A percentile compares a stretch with the other conserved stretches of the same genome.
Evolutionary conservation across 1,139 yeast genomes (phyloP).

Genomic region (Debaryomyces sp.): DNA sequence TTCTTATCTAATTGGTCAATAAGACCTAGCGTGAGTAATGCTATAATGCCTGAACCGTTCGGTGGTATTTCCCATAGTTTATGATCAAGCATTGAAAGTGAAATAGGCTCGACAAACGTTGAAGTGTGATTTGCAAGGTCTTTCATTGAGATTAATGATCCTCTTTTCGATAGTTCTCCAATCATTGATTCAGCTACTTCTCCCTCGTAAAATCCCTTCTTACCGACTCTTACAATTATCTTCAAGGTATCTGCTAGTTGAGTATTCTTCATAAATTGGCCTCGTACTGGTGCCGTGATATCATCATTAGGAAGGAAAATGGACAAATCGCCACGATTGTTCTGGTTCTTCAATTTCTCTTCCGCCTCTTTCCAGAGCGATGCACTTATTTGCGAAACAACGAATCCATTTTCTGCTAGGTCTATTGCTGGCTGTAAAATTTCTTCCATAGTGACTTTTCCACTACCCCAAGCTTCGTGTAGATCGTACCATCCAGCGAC

Average conservation of each 20-base stretch:
- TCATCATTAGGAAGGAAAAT: slow-evolving; percentile 40
- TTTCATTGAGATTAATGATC: slow-evolving; percentile 56
- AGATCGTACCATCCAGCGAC: slow-evolving; percentile 79
- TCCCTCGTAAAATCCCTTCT: slow-evolving; percentile 69
- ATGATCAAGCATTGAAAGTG: slow-evolving; percentile 45
- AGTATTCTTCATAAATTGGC: slow-evolving; percentile 59
- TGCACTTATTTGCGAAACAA: slow-evolving; percentile 62
- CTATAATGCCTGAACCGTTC: slow-evolving; percentile 79
- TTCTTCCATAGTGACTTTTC: slow-evolving; percentile 59
- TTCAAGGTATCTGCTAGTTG: slow-evolving; percentile 57
- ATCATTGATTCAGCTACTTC: slow-evolving; percentile 67
- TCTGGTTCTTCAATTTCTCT: slow-evolving; percentile 41
- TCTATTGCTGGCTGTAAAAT: slow-evolving; percentile 71
- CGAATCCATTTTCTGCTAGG: slow-evolving; percentile 68
- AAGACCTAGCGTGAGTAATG: slow-evolving; percentile 67
- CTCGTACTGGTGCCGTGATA: slow-evolving; percentile 51
- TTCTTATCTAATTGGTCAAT: slow-evolving; percentile 55
- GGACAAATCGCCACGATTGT: slow-evolving; percentile 25
- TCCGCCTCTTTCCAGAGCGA: slow-evolving; percentile 50
- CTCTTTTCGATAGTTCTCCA: slow-evolving; percentile 49
- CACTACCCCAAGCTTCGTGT: slow-evolving; percentile 70
- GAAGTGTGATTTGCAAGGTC: slow-evolving; percentile 64
- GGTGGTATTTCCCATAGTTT: slow-evolving; percentile 79
- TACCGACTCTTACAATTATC: slow-evolving; percentile 58
- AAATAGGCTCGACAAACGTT: slow-evolving; percentile 63